Conservation (phyloP, 306 rosid genomes). For the Quercus agrifolia region DNA sequence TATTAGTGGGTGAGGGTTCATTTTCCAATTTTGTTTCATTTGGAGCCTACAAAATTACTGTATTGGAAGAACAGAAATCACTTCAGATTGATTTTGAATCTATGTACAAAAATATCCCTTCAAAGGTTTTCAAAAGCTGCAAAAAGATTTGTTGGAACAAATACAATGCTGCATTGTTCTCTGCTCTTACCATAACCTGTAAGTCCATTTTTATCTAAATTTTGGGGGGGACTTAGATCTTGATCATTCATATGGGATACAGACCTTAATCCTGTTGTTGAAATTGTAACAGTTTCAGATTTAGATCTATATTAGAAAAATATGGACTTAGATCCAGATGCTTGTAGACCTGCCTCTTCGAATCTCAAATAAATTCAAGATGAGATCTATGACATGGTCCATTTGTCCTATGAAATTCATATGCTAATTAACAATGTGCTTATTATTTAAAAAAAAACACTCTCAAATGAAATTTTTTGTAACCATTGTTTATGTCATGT, state of each 20-base stretch:
- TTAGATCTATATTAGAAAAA: conserved; percentile 26
- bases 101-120: conserved; percentile 20
- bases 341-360: conserved; percentile 27
- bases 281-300: conserved; percentile 32
- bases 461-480: neutral
- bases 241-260: conserved; percentile 24
- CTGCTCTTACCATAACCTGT: no score
- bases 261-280: conserved; percentile 22
- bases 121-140: conserved; percentile 27
- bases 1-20: neutral
- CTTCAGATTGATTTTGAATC: neutral
- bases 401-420: conserved; percentile 35
- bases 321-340: conserved; percentile 3
- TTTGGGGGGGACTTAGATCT: conserved; percentile 12
- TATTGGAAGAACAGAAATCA: neutral
- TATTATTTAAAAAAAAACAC: neutral
- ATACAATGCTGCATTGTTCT: conserved; percentile 13
- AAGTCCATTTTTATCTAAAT: neutral
- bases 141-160: neutral
- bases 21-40: neutral
- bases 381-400: conserved; percentile 43
- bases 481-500: neutral
- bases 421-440: neutral
- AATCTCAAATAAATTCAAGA: conserved; percentile 7
- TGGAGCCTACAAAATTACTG: neutral